Conservation (phyloP, 495 filamentous ascomycete genomes). For the Tuber calosporum region DNA sequence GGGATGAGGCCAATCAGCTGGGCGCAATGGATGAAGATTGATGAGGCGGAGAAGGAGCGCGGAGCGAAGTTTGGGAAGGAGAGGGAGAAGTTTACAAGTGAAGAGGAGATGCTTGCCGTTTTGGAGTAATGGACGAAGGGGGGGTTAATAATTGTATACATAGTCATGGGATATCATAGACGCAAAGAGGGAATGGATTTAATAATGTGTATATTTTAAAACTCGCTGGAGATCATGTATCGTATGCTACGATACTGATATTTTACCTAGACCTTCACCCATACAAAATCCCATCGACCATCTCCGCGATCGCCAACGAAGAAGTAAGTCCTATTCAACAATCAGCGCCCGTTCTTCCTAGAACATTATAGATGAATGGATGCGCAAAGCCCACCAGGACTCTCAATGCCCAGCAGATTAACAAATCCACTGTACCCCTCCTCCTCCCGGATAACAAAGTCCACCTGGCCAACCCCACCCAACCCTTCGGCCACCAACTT, state of each 20-base stretch:
- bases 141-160: background rate
- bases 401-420: constrained; percentile 89
- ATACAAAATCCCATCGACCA: constrained; percentile 71
- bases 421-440: constrained; percentile 80
- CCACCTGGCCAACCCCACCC: constrained; percentile 61
- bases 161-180: background rate
- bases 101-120: constrained; percentile 71
- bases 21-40: constrained; percentile 81
- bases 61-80: constrained; percentile 64
- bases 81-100: constrained; percentile 74
- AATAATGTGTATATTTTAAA: background rate
- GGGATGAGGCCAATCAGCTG: constrained; percentile 61
- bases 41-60: constrained; percentile 62
- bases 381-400: constrained; percentile 54
- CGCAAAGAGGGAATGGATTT: background rate
- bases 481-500: constrained; percentile 61
- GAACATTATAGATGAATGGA: background rate
- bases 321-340: constrained; percentile 57
- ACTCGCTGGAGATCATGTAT: constrained; percentile 1
- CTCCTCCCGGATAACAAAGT: constrained; percentile 79
- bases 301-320: constrained; percentile 77
- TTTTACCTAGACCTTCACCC: background rate
- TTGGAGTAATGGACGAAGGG: constrained; percentile 43
- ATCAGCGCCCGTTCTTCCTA: background rate
- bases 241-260: too few species aligned